phyloP scores from a whole-genome alignment of 2,329 filamentous ascomycete species.

The Arthrinium phaeospermum region DNA sequence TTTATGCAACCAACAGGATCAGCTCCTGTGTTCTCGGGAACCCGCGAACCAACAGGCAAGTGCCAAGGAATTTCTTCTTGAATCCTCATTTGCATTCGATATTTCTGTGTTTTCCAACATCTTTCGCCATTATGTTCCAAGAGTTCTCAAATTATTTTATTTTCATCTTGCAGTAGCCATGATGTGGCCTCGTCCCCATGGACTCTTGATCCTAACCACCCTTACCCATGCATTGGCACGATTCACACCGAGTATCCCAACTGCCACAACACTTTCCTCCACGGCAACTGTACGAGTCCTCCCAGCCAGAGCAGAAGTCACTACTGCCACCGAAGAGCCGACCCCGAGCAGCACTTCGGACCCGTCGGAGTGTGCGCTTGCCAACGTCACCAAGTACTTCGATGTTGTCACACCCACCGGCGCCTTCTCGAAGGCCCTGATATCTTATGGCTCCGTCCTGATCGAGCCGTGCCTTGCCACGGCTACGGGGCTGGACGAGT shows the following conservation, averaged over 20 bases:
- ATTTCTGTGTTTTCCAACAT: not conserved
- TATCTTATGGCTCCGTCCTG: not conserved
- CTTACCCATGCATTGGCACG: not conserved
- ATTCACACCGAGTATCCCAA: not conserved
- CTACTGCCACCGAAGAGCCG: not conserved
- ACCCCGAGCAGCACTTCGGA: not conserved
- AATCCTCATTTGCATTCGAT: not conserved
- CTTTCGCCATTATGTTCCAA: not conserved
- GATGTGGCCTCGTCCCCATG: not conserved
- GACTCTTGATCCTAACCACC: not conserved
- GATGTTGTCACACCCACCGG: constrained; percentile 21
- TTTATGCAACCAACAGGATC: not conserved
- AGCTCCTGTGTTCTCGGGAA: not conserved
- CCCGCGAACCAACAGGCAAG: not conserved
- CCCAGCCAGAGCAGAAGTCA: not conserved
- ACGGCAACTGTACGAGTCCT: not conserved
- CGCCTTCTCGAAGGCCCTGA: not conserved
- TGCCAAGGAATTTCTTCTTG: not conserved
- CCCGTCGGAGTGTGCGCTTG: constrained; percentile 21
- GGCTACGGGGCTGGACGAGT: not conserved
- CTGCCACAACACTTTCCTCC: not conserved
- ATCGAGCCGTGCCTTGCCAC: not conserved
- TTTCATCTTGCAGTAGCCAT: not conserved
- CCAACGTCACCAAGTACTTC: constrained; percentile 23
- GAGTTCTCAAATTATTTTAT: not conserved